Percentiles rank a stretch among this genome's conserved stretches.
Evolutionary conservation across 2,329 filamentous ascomycete species (phyloP).

Genomic region (Colletotrichum chrysophilum): DNA sequence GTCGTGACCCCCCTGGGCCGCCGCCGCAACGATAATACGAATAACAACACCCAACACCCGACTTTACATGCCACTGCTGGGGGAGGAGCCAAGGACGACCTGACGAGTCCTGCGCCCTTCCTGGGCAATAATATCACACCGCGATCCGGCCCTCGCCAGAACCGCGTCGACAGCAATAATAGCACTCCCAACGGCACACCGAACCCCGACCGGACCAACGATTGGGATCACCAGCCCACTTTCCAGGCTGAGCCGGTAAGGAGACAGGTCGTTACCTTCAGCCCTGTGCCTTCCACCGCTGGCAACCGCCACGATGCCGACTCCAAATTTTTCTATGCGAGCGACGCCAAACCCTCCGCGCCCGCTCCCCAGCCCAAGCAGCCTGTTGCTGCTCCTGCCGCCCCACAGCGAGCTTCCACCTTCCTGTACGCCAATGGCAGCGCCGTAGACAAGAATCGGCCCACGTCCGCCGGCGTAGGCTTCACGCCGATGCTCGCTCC

Average conservation of each 20-base stretch:
- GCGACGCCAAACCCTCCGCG: constrained; percentile 63
- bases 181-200: constrained; percentile 71
- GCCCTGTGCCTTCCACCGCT: constrained; percentile 37
- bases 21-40: constrained; percentile 25
- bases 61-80: constrained; percentile 31
- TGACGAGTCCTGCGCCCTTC: constrained; percentile 56
- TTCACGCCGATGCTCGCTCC: constrained; percentile 23
- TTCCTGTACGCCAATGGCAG: constrained; percentile 64
- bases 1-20: constrained; percentile 46
- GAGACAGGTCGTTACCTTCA: constrained; percentile 43
- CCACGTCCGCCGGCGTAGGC: constrained; percentile 28
- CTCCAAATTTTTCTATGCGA: constrained; percentile 91
- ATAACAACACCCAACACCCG: constrained; percentile 17
- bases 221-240: constrained; percentile 50
- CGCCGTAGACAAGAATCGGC: constrained; percentile 41
- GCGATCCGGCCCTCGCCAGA: constrained; percentile 75
- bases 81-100: constrained; percentile 47
- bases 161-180: constrained; percentile 70
- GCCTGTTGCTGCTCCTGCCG: constrained; percentile 31
- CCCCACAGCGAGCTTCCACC: constrained; percentile 50
- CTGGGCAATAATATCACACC: constrained; percentile 73
- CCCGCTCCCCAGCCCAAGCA: constrained; percentile 6
- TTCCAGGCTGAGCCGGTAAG: constrained; percentile 29
- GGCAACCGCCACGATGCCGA: constrained; percentile 37
- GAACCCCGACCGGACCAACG: constrained; percentile 44